A percentile compares a stretch with the other conserved stretches of the same genome.
Evolutionary conservation across 2,329 filamentous ascomycete genomes (phyloP).

Genomic region (Aspergillus ibericus): DNA sequence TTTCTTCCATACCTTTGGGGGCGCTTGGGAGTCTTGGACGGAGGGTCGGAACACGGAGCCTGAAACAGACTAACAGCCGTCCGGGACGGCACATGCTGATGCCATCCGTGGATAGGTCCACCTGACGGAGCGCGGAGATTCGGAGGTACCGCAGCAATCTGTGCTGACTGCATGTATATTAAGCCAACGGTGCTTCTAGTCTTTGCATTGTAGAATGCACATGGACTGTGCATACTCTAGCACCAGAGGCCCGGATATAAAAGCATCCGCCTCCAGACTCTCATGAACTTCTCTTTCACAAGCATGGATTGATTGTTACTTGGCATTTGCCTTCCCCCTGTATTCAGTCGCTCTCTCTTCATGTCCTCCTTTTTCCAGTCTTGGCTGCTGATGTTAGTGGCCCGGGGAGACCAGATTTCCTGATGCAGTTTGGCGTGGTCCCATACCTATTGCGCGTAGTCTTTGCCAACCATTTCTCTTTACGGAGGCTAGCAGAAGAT

Average conservation of each 20-base stretch:
- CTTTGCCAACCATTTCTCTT: constrained; percentile 3
- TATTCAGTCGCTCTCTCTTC: not conserved
- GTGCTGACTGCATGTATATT: not conserved
- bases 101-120: constrained; percentile 15
- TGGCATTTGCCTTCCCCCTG: not conserved
- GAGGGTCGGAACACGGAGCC: constrained; percentile 26
- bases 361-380: constrained; percentile 15
- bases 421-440: constrained; percentile 15
- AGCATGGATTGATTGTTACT: not conserved
- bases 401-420: constrained; percentile 7
- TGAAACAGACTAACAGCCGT: constrained; percentile 29
- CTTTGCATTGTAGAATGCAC: not conserved
- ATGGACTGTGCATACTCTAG: constrained; percentile 9
- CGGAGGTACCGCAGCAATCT: constrained; percentile 4
- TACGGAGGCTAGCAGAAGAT: constrained; percentile 6
- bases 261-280: constrained; percentile 27
- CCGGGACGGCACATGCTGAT: constrained; percentile 23
- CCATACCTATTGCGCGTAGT: constrained; percentile 18
- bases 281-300: not conserved
- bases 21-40: not conserved
- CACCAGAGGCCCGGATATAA: constrained; percentile 32
- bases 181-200: not conserved
- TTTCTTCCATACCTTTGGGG: not conserved
- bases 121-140: constrained; percentile 10
- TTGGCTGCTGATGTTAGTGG: constrained; percentile 10